Evolutionary conservation across 768 basidiomycete genomes (phyloP), one percentile per base, ranked within the genome.

Genomic region (Russula olivacea): DNA sequence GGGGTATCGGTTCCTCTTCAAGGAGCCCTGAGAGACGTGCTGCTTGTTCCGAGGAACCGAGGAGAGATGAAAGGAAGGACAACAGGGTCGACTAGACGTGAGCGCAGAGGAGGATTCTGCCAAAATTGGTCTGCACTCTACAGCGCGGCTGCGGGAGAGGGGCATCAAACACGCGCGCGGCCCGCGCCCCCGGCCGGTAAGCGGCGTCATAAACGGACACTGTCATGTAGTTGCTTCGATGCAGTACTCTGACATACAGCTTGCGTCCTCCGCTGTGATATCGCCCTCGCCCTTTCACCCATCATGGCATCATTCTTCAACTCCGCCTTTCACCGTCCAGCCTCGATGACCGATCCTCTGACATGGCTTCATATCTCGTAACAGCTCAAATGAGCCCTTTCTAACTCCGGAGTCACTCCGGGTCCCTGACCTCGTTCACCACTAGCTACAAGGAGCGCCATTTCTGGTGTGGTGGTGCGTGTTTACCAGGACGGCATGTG

Each of bases 1-100:
- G 52, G 21, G 66, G 66, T 40, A 67, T 66, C 47, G 5, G 66
- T 32, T 66, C 60, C 50, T 41, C 59, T 23, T 58, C 60, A 30
- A 43, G 23, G 25, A 41, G 25, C 14, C 32, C n/a, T 25, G 25
- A 23, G 14, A 1, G 10, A 32, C 8, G 47, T 15, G 38, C 41
- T 17, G 47, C 23, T n/a, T 52, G 57, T 40, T 28, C 57, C 23
- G 58, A 55, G 12, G 63, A 64, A 60, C 63, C 58, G 14, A 60
- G 30, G 15, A 43, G 10, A 19, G 21, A 7, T 14, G 48, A 28
- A 49, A 55, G 32, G 38, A 60, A 55, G 34, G 54, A 51, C 51
- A 64, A 45, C 63, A 64, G 59, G 28, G 59, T 64, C 63, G 53
- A 40, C 36, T 9, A 40, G 54, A 41, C 9, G 50, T 15, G 25